A percentile compares a stretch with the other conserved stretches of the same genome.
Evolutionary conservation across 306 rosid species (phyloP).

Genomic region (Trichosanthes truncata): DNA sequence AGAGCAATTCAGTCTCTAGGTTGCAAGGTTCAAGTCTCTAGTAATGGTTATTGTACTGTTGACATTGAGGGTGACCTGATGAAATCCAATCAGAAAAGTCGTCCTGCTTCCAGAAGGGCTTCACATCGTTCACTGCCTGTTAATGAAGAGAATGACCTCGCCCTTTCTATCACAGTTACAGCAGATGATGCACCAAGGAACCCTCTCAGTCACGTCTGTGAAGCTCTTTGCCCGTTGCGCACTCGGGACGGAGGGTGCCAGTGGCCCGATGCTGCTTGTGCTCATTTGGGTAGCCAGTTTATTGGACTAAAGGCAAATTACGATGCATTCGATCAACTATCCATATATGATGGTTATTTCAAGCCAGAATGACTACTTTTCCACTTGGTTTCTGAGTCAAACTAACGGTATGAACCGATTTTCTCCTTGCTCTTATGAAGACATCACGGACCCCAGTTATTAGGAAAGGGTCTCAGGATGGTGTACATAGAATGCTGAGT

Average conservation of each 20-base stretch:
- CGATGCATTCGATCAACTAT: slow-evolving; percentile 81
- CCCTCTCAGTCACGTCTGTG: slow-evolving; percentile 47
- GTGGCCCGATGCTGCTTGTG: slow-evolving; percentile 90
- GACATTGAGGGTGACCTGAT: slow-evolving; percentile 47
- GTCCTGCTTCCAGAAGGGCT: slow-evolving; percentile 31
- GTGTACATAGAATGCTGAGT: slow-evolving; percentile 12
- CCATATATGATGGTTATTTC: slow-evolving; percentile 74
- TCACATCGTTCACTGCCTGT: slow-evolving; percentile 22
- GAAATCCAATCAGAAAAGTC: slow-evolving; percentile 24
- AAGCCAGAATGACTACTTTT: slow-evolving; percentile 31
- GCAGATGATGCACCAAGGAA: slow-evolving; percentile 29
- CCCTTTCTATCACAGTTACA: slow-evolving; percentile 36
- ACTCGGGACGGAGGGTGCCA: slow-evolving; percentile 66
- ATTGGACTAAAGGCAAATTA: slow-evolving; percentile 84
- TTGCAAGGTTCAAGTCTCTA: slow-evolving; percentile 67
- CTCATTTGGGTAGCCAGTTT: slow-evolving; percentile 76
- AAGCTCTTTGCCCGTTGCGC: slow-evolving; percentile 63
- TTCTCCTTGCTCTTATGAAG: neutral
- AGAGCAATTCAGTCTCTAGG: slow-evolving; percentile 85
- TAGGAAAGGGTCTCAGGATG: slow-evolving; percentile 8
- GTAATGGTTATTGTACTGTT: slow-evolving; percentile 58
- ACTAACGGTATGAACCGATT: neutral
- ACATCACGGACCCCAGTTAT: neutral
- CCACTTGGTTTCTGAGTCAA: neutral
- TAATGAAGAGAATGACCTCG: slow-evolving; percentile 35